Evolutionary conservation across 108 stramenopile genomes (phyloP).

Genomic region (Seminavis robusta): DNA sequence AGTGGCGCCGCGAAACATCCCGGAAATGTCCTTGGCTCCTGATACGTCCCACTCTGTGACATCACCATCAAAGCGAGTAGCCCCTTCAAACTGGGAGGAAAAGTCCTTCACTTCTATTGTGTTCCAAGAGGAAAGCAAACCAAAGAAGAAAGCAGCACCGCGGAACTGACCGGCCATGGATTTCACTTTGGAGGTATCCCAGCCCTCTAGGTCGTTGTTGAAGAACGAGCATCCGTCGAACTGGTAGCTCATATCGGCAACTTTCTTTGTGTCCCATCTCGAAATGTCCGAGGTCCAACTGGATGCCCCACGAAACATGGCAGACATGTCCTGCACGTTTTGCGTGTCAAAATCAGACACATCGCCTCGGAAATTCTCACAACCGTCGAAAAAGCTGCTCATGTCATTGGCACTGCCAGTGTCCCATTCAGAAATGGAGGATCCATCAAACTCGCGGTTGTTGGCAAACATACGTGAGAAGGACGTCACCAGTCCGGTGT

Average conservation of each 20-base stretch:
- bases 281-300: constrained; percentile 19
- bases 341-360: too few relatives aligned
- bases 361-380: too few relatives aligned
- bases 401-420: too few relatives aligned
- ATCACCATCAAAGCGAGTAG: constrained; percentile 14
- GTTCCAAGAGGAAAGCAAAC: constrained; percentile 28
- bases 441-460: too few relatives aligned
- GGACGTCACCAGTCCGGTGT: constrained; percentile 13
- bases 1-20: constrained; percentile 28
- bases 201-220: background rate
- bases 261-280: constrained; percentile 19
- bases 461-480: constrained; percentile 32
- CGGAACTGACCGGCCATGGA: background rate
- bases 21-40: constrained; percentile 12
- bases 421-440: too few relatives aligned
- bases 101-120: constrained; percentile 21
- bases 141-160: constrained; percentile 12
- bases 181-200: constrained; percentile 1
- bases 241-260: constrained; percentile 22
- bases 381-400: too few relatives aligned
- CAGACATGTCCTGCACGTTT: background rate
- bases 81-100: constrained; percentile 25
- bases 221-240: constrained; percentile 19
- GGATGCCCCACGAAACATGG: constrained; percentile 3
- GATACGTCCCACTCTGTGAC: constrained; percentile 26